phyloP scores from a whole-genome alignment of 768 basidiomycete species.

The Boletus huronensis region DNA sequence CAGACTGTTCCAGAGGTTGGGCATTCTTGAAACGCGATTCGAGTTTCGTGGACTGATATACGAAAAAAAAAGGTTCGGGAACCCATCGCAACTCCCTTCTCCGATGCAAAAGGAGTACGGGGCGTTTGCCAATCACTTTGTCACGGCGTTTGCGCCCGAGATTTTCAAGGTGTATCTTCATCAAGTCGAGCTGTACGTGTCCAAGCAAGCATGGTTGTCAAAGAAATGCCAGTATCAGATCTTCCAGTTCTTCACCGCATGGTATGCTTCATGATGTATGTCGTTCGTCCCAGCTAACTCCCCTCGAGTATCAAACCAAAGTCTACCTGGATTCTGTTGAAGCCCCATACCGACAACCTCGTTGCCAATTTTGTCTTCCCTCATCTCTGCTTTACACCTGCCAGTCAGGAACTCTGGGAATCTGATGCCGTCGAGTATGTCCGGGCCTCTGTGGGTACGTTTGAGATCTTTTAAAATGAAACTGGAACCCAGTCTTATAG shows the following conservation, averaged over 20 bases:
- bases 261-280: slow-evolving; percentile 45
- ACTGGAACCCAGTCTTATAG: neutral
- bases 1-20: slow-evolving; percentile 69
- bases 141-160: slow-evolving; percentile 76
- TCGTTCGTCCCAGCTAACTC: slow-evolving; percentile 10
- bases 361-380: slow-evolving; percentile 85
- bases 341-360: slow-evolving; percentile 77
- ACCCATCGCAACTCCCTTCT: slow-evolving; percentile 80
- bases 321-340: slow-evolving; percentile 84
- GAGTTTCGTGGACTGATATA: slow-evolving; percentile 4
- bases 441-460: slow-evolving; percentile 67
- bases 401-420: slow-evolving; percentile 69
- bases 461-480: neutral
- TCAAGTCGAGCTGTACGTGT: slow-evolving; percentile 63
- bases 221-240: slow-evolving; percentile 83
- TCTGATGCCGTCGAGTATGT: slow-evolving; percentile 83
- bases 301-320: slow-evolving; percentile 79
- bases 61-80: slow-evolving; percentile 58
- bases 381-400: slow-evolving; percentile 72
- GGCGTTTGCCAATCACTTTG: slow-evolving; percentile 74
- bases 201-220: slow-evolving; percentile 71
- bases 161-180: slow-evolving; percentile 78
- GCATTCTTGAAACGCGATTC: neutral
- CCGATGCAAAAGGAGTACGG: slow-evolving; percentile 67
- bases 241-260: slow-evolving; percentile 83